Evolutionary conservation across 306 rosid genomes (phyloP).

Genomic region (Cicer bijugum): DNA sequence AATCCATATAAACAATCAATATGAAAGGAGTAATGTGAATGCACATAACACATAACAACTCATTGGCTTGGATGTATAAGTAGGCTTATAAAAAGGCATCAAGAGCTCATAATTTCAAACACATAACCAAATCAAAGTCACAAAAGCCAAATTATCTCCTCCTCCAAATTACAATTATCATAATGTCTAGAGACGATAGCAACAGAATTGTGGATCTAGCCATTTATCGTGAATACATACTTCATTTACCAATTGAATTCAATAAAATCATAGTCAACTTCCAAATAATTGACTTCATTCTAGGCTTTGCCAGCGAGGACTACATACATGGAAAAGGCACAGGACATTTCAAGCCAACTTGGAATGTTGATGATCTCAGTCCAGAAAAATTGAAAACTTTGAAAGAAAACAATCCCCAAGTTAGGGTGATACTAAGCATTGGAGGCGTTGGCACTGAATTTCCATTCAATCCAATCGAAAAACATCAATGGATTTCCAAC

Average conservation of each 20-base stretch:
- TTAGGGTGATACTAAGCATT: conserved; percentile 16
- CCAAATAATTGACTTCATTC: neutral
- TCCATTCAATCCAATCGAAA: neutral
- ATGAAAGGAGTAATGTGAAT: no score
- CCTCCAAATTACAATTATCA: neutral
- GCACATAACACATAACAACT: no score
- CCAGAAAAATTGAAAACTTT: neutral
- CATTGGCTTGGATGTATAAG: no score
- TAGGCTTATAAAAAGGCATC: neutral
- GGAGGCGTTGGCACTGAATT: neutral
- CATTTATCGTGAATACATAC: neutral
- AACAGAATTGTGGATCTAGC: neutral
- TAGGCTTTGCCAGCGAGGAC: neutral
- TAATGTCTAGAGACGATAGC: neutral
- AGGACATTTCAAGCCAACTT: neutral
- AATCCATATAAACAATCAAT: no score
- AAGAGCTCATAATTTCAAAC: neutral
- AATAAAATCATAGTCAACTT: neutral
- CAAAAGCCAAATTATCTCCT: neutral
- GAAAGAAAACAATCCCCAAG: neutral
- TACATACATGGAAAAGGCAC: neutral
- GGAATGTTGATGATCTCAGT: neutral
- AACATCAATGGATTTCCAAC: neutral
- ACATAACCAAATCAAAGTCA: neutral
- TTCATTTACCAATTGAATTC: neutral